Evolutionary conservation across 2,329 filamentous ascomycete genomes (phyloP).

Genomic region (Teratosphaeria nubilosa): DNA sequence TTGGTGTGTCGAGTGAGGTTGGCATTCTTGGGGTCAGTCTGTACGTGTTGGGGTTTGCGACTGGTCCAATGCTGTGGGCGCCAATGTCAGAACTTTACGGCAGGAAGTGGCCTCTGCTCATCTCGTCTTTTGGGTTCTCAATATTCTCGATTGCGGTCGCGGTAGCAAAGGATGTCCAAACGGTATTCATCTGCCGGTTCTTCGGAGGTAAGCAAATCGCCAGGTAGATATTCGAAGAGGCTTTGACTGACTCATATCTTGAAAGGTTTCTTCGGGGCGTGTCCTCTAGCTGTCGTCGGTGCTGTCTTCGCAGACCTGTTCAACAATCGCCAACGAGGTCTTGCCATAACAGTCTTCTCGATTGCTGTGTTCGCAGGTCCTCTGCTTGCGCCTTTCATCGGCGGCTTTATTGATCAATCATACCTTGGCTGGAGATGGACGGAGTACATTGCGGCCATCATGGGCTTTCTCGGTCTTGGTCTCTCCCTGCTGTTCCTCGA

Average conservation of each 20-base stretch:
- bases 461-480: slow-evolving; percentile 24
- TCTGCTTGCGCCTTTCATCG: slow-evolving; percentile 33
- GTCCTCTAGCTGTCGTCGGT: slow-evolving; percentile 33
- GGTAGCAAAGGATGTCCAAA: slow-evolving; percentile 28
- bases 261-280: slow-evolving; percentile 34
- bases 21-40: slow-evolving; percentile 37
- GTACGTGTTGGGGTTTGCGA: slow-evolving; percentile 32
- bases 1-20: slow-evolving; percentile 34
- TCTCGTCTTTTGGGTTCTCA: slow-evolving; percentile 33
- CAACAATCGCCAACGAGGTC: slow-evolving; percentile 27
- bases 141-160: slow-evolving; percentile 40
- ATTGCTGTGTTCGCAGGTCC: slow-evolving; percentile 31
- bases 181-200: slow-evolving; percentile 32
- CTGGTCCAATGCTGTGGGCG: slow-evolving; percentile 31
- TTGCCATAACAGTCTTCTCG: slow-evolving; percentile 29
- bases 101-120: slow-evolving; percentile 33
- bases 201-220: slow-evolving; percentile 17
- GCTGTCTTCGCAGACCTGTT: slow-evolving; percentile 38
- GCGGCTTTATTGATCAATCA: slow-evolving; percentile 27
- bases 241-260: slow-evolving; percentile 6
- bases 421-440: slow-evolving; percentile 38
- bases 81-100: slow-evolving; percentile 38
- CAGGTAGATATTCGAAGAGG: neutral
- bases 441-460: slow-evolving; percentile 34
- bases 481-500: slow-evolving; percentile 28